Evolutionary conservation across 1,284 basidiomycete species (phyloP).

Genomic region (Trichosporon sp.): DNA sequence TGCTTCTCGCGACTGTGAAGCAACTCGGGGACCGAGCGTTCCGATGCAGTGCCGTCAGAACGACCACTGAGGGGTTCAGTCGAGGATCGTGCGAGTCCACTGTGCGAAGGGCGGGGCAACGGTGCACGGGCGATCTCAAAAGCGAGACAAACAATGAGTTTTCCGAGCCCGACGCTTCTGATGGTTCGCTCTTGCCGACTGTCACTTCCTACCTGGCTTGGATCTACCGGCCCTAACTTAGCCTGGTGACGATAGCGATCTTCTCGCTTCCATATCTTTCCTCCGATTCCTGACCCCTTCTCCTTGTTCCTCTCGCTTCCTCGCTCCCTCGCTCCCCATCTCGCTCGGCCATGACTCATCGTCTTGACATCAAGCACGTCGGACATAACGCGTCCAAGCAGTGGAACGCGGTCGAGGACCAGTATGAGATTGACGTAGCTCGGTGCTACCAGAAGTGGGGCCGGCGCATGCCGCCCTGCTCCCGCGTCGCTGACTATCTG

Average conservation of each 20-base stretch:
- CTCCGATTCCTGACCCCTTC: neutral
- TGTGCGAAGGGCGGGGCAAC: neutral
- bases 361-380: neutral
- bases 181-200: neutral
- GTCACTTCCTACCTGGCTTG: neutral
- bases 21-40: neutral
- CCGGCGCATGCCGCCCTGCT: neutral
- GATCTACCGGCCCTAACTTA: neutral
- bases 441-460: constrained; percentile 1
- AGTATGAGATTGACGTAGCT: neutral
- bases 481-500: neutral
- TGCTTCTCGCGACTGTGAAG: neutral
- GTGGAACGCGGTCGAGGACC: neutral
- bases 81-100: neutral
- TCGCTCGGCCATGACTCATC: neutral
- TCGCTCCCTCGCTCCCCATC: neutral
- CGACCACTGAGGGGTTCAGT: neutral
- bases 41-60: no score
- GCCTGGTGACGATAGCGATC: neutral
- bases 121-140: neutral
- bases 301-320: neutral
- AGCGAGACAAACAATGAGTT: neutral
- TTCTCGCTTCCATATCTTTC: neutral
- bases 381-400: neutral
- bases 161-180: neutral